Evolutionary conservation across 306 rosid species (phyloP), one percentile per base, ranked within the genome.

Genomic region (Cucurbita maxima): DNA sequence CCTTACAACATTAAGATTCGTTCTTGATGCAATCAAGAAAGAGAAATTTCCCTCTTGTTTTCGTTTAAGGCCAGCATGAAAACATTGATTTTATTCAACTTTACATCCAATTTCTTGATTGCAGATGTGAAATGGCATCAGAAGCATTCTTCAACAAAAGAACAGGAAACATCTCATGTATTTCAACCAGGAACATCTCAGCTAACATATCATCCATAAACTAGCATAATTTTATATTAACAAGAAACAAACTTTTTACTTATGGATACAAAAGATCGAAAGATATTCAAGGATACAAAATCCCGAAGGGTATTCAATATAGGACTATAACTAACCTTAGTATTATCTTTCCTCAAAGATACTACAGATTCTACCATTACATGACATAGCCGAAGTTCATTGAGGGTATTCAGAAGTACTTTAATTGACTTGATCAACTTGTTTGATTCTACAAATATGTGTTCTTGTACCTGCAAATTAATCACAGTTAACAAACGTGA

Each of bases 331-430:
- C 58, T 73, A 61, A 88, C 98, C 96, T 90, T 92, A 74, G 87
- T 78, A 45, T 22, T 73, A 78, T 87, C 98, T 69, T 36, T 83
- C 81, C 69, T 88, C 5, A 69, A 68, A 6, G 82, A 78, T 63
- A 69, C 77, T 55, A 55, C 62, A 43, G 85, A 86, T 81, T 79
- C 84, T 64, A 84, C 89, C 85, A 64, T 75, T 74, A 92, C 90
- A 79, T 84, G 81, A 83, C 84, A 83, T 36, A 92, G 78, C 3
- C 98, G 88, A 74, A 92, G 93, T 83, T 90, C 98, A 87, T 92
- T 92, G 9, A 92, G 91, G 78, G 93, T 85, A 79, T 82, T 87
- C 83, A 92, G 80, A 81, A 86, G 77, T 68, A 92, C 92, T 87
- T 92, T 91, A 86, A 92, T 87, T 36, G 98, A 90, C 76, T 88